Evolutionary conservation across 2,329 filamentous ascomycete species (phyloP).

Genomic region (Verticillium zaregamsianum): DNA sequence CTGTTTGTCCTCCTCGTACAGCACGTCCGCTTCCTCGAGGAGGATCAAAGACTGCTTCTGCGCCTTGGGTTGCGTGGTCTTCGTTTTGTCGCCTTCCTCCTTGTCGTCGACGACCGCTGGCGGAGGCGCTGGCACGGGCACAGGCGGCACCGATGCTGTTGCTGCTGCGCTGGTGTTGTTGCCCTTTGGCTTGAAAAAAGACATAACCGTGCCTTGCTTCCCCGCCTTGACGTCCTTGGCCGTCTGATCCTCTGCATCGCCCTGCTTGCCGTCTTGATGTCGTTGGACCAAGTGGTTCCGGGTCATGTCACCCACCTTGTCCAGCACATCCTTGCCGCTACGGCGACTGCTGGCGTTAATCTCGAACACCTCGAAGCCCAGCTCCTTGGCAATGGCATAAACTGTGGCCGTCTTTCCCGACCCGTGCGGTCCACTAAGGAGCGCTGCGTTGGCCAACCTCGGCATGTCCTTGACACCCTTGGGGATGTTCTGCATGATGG

Average conservation of each 20-base stretch:
- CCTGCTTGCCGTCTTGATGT: constrained; percentile 25
- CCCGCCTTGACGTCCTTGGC: constrained; percentile 59
- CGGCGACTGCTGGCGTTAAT: constrained; percentile 81
- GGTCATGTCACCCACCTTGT: constrained; percentile 95
- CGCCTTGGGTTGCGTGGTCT: constrained; percentile 25
- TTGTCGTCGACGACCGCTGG: constrained; percentile 9
- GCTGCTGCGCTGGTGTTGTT: constrained; percentile 20
- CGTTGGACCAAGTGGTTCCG: constrained; percentile 81
- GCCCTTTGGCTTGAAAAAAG: constrained; percentile 68
- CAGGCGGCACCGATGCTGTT: constrained; percentile 4
- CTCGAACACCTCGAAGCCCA: constrained; percentile 92
- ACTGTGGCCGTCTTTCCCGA: constrained; percentile 92
- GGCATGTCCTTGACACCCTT: constrained; percentile 36
- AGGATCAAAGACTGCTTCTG: constrained; percentile 95
- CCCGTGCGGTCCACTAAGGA: constrained; percentile 84
- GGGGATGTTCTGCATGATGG: constrained; percentile 43
- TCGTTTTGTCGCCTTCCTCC: constrained; percentile 3
- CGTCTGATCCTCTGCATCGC: constrained; percentile 39
- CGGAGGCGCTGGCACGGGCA: constrained; percentile 1
- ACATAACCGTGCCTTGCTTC: constrained; percentile 73
- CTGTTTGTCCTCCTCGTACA: constrained; percentile 93
- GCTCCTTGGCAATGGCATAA: constrained; percentile 85
- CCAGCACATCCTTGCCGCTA: constrained; percentile 84
- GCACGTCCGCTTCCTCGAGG: constrained; percentile 86
- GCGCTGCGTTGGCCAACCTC: constrained; percentile 68